Evolutionary conservation across 805 yeast species (phyloP).

Genomic region (Teunomyces atbi): DNA sequence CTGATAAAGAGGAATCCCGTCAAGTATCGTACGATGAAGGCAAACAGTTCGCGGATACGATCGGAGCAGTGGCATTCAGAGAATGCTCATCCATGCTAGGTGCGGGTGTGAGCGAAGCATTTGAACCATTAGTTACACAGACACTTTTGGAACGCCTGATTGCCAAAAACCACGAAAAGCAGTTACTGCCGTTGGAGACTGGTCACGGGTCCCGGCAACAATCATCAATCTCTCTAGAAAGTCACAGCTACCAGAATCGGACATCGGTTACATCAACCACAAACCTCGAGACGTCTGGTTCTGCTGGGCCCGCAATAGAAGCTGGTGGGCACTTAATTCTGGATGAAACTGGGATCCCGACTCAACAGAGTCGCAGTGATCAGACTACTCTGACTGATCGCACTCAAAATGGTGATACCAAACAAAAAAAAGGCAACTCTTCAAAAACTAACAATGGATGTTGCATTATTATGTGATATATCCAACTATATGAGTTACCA

Average conservation of each 20-base stretch:
- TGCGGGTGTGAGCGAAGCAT: slow-evolving; percentile 23
- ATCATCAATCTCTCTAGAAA: not conserved
- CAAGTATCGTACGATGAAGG: slow-evolving; percentile 32
- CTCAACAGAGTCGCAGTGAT: no score
- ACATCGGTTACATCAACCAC: not conserved
- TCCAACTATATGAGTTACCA: not conserved
- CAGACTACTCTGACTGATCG: not conserved
- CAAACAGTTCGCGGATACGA: slow-evolving; percentile 20
- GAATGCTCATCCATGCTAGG: slow-evolving; percentile 28
- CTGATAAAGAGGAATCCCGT: slow-evolving; percentile 24
- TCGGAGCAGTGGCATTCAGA: slow-evolving; percentile 25
- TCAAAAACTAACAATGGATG: not conserved
- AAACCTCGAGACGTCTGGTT: not conserved
- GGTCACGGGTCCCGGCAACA: no score
- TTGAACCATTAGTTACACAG: slow-evolving; percentile 24
- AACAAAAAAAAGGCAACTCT: not conserved
- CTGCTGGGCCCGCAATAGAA: no score
- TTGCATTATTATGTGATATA: not conserved
- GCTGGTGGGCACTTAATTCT: not conserved
- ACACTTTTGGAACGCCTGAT: not conserved
- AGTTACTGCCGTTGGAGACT: no score
- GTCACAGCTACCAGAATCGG: not conserved
- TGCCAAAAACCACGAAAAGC: not conserved
- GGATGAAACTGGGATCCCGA: not conserved
- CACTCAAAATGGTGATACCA: not conserved